Base-by-base conservation (phyloP, 176 grass and related monocot species). In the Pontederia paniculata region DNA sequence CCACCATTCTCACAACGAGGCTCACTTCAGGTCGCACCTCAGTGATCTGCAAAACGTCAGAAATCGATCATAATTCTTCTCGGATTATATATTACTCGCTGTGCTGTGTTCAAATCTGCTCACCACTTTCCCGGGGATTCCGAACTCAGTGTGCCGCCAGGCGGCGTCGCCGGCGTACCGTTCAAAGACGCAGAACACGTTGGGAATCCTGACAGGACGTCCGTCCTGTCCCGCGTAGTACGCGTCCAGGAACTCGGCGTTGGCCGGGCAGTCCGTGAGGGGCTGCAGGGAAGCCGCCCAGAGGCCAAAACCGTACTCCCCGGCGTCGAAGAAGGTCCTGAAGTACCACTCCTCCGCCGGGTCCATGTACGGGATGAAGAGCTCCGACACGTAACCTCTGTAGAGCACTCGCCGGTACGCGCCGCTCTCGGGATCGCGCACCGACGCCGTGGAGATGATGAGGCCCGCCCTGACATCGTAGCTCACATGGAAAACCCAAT, bases 281-380 rank as follows among this genome's bases (percentile, higher is more conserved):
- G 72, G 76, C 76, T 83, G 65, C 20, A 95, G 73, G 2, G 78
- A 55, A 48, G 63, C 82, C 16, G 79, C 63, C 12, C 17, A 70
- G 62, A 86, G 79, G 5, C 85, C 81, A 1, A 89, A 67, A 10
- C 67, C 82, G 49, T 69, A 86, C 82, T 95, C 81, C 25, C 85
- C 89, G 21, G 69, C 85, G 68, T 95, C 85, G 11, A 95, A 50
- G 70, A 86, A 89, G 14, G 85, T 85, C 31, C 75, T 82, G 73
- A 75, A 86, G 78, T 95, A 95, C 81, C 89, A 95, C 25, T 95
- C 89, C 60, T 85, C 89, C 0, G 14, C 52, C 0, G 78, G 81
- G 44, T 95, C 89, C 85, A 95, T 89, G 82, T 95, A 95, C 9
- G 89, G 89, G 9, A 95, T 73, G 47, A 89, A 86, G 22, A 89